phyloP scores from a whole-genome alignment of 2,329 filamentous ascomycete species.

The Penicillium sp. region DNA sequence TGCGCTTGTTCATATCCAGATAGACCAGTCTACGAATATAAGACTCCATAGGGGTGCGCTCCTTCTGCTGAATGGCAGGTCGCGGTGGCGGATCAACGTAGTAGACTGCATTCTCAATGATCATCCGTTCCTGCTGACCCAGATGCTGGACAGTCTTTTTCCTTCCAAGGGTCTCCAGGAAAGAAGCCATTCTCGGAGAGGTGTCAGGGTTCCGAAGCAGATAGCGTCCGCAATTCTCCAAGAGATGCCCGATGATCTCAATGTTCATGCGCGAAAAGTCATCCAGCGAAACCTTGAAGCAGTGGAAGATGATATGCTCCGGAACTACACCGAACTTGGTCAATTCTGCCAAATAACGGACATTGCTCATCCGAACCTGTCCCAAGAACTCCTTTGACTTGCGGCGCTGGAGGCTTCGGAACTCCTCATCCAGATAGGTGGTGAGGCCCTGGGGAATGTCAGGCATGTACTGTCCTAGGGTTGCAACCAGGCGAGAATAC shows the following conservation, averaged over 20 bases:
- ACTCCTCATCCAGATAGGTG: conserved; percentile 88
- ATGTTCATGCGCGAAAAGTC: conserved; percentile 99
- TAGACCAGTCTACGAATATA: conserved; percentile 92
- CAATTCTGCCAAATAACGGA: conserved; percentile 92
- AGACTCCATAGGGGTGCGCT: conserved; percentile 82
- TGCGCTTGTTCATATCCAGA: conserved; percentile 84
- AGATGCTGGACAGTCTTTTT: conserved; percentile 95
- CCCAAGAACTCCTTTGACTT: conserved; percentile 97
- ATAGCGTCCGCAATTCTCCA: conserved; percentile 97
- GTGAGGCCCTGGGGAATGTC: conserved; percentile 90
- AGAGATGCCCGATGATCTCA: conserved; percentile 89
- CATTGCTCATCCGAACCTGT: conserved; percentile 84
- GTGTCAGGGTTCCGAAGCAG: conserved; percentile 87
- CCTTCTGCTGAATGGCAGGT: conserved; percentile 90
- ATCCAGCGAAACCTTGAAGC: conserved; percentile 90
- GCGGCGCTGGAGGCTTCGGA: conserved; percentile 86
- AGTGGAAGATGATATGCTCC: conserved; percentile 97
- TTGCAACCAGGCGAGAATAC: conserved; percentile 88
- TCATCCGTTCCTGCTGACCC: conserved; percentile 90
- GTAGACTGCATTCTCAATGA: conserved; percentile 95
- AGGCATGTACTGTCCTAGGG: conserved; percentile 83
- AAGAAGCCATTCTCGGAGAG: conserved; percentile 82
- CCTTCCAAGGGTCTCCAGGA: conserved; percentile 84
- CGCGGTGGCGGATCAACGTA: conserved; percentile 93
- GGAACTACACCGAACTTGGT: conserved; percentile 98